These are phyloP conservation scores for Sporobolomyces roseus DNA, from an alignment of 768 basidiomycete genomes.

Conservation along the genomic window DNA sequence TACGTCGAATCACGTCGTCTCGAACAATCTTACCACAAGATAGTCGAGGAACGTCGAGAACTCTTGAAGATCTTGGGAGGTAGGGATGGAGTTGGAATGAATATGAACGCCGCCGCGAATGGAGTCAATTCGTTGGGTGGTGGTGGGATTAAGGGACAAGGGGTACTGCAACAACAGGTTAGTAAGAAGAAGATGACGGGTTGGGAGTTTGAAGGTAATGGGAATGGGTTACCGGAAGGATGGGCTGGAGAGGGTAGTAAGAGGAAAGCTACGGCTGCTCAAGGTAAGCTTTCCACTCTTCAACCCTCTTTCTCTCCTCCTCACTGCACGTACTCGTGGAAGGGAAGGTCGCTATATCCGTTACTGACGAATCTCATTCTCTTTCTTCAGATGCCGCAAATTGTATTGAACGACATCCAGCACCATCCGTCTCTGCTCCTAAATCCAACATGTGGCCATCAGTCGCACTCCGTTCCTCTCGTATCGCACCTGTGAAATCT, in stretches of 20 bases:
- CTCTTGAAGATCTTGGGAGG: constrained; percentile 41
- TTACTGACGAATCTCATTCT: too few relatives aligned
- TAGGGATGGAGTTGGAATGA: not conserved
- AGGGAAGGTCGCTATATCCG: too few relatives aligned
- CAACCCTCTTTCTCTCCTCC: not conserved
- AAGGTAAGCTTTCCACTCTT: constrained; percentile 20
- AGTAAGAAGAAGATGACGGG: constrained; percentile 43
- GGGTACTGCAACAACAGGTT: too few relatives aligned
- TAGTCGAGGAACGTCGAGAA: constrained; percentile 41
- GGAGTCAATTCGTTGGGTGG: too few relatives aligned
- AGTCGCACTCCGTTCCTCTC: constrained; percentile 79
- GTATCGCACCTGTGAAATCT: constrained; percentile 73
- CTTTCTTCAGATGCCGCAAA: constrained; percentile 36
- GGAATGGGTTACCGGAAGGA: constrained; percentile 38
- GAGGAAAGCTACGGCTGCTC: constrained; percentile 31
- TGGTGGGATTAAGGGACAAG: too few relatives aligned
- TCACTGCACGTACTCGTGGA: constrained; percentile 13
- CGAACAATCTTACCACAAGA: constrained; percentile 74
- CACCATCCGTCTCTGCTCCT: constrained; percentile 30
- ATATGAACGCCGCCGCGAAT: not conserved
- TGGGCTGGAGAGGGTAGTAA: constrained; percentile 41
- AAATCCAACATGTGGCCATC: constrained; percentile 50
- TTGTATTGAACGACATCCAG: constrained; percentile 46
- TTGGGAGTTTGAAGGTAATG: constrained; percentile 38
- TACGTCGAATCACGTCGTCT: constrained; percentile 91